These are phyloP conservation scores for Amaranthus palmeri DNA, from an alignment of 148 eudicot genomes.

Conservation along the genomic window DNA sequence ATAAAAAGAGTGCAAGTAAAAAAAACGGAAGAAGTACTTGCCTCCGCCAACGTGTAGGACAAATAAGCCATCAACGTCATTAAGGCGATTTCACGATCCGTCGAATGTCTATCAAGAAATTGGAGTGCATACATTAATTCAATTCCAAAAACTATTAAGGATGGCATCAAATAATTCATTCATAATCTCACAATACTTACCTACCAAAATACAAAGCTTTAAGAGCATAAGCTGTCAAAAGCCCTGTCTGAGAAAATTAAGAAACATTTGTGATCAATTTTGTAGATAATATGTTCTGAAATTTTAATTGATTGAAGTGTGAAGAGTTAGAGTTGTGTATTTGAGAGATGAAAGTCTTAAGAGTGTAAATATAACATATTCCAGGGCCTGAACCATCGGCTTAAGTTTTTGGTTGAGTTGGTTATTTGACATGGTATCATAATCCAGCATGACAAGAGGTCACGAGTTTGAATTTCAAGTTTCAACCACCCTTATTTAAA, in stretches of 20 bases:
- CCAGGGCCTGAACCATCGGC: no score
- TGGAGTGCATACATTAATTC: neutral
- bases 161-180: neutral
- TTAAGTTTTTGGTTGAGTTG: no score
- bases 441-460: no score
- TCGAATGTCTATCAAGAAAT: conserved; percentile 61
- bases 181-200: conserved; percentile 29
- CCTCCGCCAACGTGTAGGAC: conserved; percentile 96
- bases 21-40: conserved; percentile 18
- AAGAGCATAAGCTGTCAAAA: conserved; percentile 66
- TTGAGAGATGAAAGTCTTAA: no score
- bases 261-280: neutral
- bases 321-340: neutral
- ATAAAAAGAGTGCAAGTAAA: no score
- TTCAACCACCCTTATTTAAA: no score
- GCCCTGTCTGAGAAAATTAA: conserved; percentile 57
- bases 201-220: conserved; percentile 77
- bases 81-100: conserved; percentile 83
- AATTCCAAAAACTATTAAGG: neutral
- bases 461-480: no score
- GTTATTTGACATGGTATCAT: no score
- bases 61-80: conserved; percentile 89
- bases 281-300: neutral
- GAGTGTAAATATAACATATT: no score
- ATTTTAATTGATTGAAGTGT: neutral